Conservation (phyloP, 305 asterid species). For the Stenogyne calaminthoides region DNA sequence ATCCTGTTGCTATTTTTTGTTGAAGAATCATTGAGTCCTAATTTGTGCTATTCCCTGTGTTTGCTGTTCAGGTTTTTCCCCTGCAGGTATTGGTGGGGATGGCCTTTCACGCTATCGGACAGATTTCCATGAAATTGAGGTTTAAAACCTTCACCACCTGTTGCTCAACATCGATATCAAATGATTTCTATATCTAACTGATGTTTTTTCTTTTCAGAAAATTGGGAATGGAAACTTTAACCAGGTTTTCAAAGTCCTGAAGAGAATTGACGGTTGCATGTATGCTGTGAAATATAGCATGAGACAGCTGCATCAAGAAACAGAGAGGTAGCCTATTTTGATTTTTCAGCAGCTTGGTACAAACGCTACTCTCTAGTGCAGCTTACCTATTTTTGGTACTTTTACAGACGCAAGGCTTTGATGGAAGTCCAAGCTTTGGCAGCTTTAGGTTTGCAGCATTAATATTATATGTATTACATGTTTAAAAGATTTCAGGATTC, state of each 20-base stretch:
- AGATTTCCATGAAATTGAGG: slow-evolving; percentile 97
- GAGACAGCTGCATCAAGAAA: slow-evolving; percentile 65
- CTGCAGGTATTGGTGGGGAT: slow-evolving; percentile 61
- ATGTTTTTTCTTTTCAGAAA: slow-evolving; percentile 55
- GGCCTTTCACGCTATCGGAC: slow-evolving; percentile 88
- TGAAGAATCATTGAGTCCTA: background rate
- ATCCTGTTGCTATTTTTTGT: background rate
- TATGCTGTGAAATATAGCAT: slow-evolving; percentile 87
- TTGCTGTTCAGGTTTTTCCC: slow-evolving; percentile 53
- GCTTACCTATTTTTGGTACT: slow-evolving; percentile 24
- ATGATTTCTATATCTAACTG: slow-evolving; percentile 7
- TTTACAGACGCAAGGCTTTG: slow-evolving; percentile 82
- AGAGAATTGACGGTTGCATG: slow-evolving; percentile 92
- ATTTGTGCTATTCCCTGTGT: background rate
- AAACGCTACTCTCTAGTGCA: slow-evolving; percentile 16
- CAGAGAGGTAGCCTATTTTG: slow-evolving; percentile 58
- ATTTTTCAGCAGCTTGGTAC: slow-evolving; percentile 6
- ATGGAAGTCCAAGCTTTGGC: slow-evolving; percentile 99
- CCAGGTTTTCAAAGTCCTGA: slow-evolving; percentile 79
- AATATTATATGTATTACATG: background rate
- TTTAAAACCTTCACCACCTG: slow-evolving; percentile 14
- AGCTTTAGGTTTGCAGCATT: slow-evolving; percentile 65
- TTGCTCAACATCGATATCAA: background rate
- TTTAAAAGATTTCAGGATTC: slow-evolving; percentile 21
- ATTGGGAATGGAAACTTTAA: slow-evolving; percentile 91